phyloP scores from a whole-genome alignment of 768 basidiomycete species.

The Dictyophora rubrovolvata region DNA sequence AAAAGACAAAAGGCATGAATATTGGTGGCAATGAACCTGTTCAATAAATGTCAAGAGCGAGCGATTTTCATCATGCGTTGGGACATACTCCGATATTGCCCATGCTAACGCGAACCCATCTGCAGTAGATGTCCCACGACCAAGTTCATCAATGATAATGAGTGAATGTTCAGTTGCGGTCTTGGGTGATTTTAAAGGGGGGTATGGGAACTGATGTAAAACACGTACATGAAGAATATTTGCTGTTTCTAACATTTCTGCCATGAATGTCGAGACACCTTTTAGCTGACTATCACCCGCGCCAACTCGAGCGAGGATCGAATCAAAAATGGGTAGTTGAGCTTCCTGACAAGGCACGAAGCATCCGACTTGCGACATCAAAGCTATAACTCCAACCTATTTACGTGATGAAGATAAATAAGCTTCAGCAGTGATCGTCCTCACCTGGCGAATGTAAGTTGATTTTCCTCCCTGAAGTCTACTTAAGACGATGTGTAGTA shows the following conservation, averaged over 20 bases:
- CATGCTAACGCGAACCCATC: constrained; percentile 97
- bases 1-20: constrained; percentile 94
- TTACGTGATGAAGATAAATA: constrained; percentile 4
- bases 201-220: background rate
- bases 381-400: constrained; percentile 88
- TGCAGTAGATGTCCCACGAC: constrained; percentile 90
- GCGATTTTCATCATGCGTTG: background rate
- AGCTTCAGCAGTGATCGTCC: background rate
- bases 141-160: constrained; percentile 96
- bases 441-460: constrained; percentile 86
- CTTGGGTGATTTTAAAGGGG: constrained; percentile 29
- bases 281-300: constrained; percentile 97
- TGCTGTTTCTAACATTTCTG: constrained; percentile 98
- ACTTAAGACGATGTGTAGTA: too few relatives aligned
- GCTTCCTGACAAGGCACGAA: constrained; percentile 92
- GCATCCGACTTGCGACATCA: constrained; percentile 93
- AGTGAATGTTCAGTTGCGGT: constrained; percentile 87
- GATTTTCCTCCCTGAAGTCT: constrained; percentile 70
- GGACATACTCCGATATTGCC: constrained; percentile 90
- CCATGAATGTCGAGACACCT: constrained; percentile 99
- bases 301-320: constrained; percentile 88
- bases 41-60: background rate
- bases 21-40: constrained; percentile 83
- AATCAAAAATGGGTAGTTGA: constrained; percentile 86
- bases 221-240: constrained; percentile 72